A percentile compares a stretch with the other conserved stretches of the same genome.
Evolutionary conservation across 345 rosid species (phyloP).

Genomic region (Limnanthes douglasii): DNA sequence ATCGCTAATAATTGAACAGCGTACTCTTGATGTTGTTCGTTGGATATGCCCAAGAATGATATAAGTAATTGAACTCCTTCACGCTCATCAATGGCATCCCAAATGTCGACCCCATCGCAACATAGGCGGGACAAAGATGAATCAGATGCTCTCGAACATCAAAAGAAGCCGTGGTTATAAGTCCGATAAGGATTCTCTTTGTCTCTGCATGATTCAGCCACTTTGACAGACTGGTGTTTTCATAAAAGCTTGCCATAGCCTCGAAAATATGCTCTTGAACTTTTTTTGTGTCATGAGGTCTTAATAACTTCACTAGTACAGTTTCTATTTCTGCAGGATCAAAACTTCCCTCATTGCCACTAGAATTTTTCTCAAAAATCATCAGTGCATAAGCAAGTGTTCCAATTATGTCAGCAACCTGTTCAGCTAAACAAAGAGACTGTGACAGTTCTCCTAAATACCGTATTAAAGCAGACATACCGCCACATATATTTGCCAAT

Average conservation of each 20-base stretch:
- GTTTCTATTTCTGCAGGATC: conserved; percentile 45
- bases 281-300: conserved; percentile 51
- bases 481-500: conserved; percentile 67
- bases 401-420: conserved; percentile 67
- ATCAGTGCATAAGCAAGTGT: conserved; percentile 74
- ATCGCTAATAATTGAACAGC: conserved; percentile 59
- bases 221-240: conserved; percentile 33
- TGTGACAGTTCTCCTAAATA: conserved; percentile 56
- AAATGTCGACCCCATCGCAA: conserved; percentile 29
- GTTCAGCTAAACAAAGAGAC: conserved; percentile 59
- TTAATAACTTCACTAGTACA: conserved; percentile 36
- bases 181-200: conserved; percentile 56
- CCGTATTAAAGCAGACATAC: conserved; percentile 49
- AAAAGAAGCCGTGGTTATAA: conserved; percentile 41
- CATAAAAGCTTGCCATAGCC: conserved; percentile 80
- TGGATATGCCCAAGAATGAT: conserved; percentile 70
- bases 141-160: conserved; percentile 49
- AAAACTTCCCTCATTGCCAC: conserved; percentile 27
- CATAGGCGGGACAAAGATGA: conserved; percentile 44
- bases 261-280: conserved; percentile 77
- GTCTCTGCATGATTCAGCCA: conserved; percentile 48
- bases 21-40: conserved; percentile 68
- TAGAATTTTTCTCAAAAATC: conserved; percentile 34
- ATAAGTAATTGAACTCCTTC: conserved; percentile 78
- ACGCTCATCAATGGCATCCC: conserved; percentile 78